Conservation (phyloP, 2,329 filamentous ascomycete species). For the Ceratocystis ficicola region DNA sequence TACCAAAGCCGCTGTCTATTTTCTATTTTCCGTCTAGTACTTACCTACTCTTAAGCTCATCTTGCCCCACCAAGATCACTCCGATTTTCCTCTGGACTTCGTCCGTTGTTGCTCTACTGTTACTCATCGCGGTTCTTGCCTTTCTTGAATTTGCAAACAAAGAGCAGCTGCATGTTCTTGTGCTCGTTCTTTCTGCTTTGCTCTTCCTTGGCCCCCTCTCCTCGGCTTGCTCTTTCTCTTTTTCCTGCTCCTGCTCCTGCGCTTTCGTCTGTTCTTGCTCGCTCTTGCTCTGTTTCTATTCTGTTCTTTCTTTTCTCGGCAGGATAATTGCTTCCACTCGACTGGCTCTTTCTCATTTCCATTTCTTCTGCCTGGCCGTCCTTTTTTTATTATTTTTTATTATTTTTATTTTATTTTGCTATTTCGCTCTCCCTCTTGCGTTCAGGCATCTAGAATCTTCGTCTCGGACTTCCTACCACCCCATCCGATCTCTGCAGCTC, state of each 20-base stretch:
- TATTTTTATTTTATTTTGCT: conserved; percentile 12
- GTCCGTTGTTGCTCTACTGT: background rate
- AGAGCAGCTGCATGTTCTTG: background rate
- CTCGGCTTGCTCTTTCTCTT: background rate
- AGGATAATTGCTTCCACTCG: background rate
- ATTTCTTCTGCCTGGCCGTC: background rate
- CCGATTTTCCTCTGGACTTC: background rate
- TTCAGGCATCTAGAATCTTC: background rate
- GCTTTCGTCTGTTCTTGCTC: background rate
- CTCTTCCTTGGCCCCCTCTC: background rate
- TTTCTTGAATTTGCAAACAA: background rate
- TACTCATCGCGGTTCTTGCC: background rate
- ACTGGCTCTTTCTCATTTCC: background rate
- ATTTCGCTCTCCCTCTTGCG: background rate
- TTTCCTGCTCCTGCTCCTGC: background rate
- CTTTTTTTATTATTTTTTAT: background rate
- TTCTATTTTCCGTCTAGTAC: background rate
- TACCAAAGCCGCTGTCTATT: background rate
- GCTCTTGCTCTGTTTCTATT: background rate
- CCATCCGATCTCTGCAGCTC: background rate
- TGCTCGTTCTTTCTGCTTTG: background rate
- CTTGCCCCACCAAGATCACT: background rate
- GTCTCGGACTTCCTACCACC: background rate
- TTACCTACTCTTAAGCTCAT: background rate
- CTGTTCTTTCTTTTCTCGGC: background rate